Base-by-base conservation (phyloP, 129 eudicot genomes). In the Calendula officinalis region DNA sequence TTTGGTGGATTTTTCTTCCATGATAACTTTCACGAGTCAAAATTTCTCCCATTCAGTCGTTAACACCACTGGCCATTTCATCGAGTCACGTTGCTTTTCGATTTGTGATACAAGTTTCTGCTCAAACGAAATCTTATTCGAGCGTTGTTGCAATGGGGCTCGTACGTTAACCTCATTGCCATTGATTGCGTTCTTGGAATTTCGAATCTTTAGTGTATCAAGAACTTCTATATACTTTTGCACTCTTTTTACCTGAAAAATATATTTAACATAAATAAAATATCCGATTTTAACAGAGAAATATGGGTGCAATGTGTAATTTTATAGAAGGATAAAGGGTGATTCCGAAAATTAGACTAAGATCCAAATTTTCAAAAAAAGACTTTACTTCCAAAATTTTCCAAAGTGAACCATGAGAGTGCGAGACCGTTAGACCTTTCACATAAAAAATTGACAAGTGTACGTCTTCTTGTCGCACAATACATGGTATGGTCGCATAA, bases 221-320 rank as follows among this genome's bases (percentile, higher is more conserved):
- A 91, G 86, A 60, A 74, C 77, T 67, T 91, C 98, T 32, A 91
- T 82, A 65, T 87, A 84, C 53, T 72, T 84, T 39, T 91, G 97
- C 61, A 82, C 95, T 67, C 90, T 84, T n/a, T 82, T 85, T 68
- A 91, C 97, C 97, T 91, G 40, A 10, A 16, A 16, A 44, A 46
- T n/a, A 27, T 30, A 13, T 36, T 16, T 44, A 33, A 51, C 9
- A 51, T 15, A 9, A 7, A 32, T 4, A 1, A 4, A 38, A 40
- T 33, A 16, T 30, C 14, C n/a, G n/a, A n/a, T 22, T 22, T 22
- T 22, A 22, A 22, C 30, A 22, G 2, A 22, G 30, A 0, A 22
- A 22, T 22, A 22, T 22, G 30, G 30, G 30, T 22, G 30, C 30
- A 22, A 22, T 22, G 30, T 2, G 30, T 0, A 22, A 22, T 22